phyloP scores from a whole-genome alignment of 805 yeast genomes.

The Lipomyces chichibuensis region DNA sequence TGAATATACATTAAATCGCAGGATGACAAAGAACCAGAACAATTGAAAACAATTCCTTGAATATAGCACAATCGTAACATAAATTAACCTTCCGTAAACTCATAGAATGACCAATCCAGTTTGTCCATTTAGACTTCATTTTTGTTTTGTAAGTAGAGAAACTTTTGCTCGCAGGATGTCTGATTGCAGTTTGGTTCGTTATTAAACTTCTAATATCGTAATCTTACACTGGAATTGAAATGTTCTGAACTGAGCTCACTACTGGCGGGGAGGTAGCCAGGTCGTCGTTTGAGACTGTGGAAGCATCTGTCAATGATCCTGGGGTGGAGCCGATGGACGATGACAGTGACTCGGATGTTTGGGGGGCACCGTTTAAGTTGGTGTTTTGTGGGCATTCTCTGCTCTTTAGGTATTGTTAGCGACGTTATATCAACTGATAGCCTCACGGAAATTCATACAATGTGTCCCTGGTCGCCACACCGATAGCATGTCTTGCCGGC shows the following conservation, averaged over 20 bases:
- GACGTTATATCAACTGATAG: not conserved
- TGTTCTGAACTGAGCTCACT: slow-evolving; percentile 16
- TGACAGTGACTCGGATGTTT: slow-evolving; percentile 18
- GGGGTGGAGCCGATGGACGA: slow-evolving; percentile 25
- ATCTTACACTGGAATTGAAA: slow-evolving; percentile 1
- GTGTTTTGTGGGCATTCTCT: slow-evolving; percentile 33
- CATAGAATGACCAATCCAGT: not conserved
- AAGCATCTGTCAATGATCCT: slow-evolving; percentile 31
- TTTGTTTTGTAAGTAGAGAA: not conserved
- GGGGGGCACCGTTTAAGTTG: slow-evolving; percentile 16
- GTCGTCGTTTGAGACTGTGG: slow-evolving; percentile 30
- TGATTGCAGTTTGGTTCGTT: not conserved
- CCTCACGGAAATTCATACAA: slow-evolving; percentile 54
- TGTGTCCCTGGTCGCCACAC: slow-evolving; percentile 77
- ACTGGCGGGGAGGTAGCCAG: slow-evolving; percentile 30
- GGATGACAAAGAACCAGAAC: not conserved
- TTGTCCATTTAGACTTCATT: not conserved
- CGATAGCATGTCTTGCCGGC: slow-evolving; percentile 64
- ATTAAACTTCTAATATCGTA: not conserved
- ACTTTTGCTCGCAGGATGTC: not conserved
- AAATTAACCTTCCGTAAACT: not conserved
- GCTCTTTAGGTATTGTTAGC: slow-evolving; percentile 8
- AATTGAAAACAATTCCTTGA: no score
- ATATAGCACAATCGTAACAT: not conserved
- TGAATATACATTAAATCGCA: not conserved